Evolutionary conservation across 1,284 basidiomycete genomes (phyloP), one percentile per base, ranked within the genome.

Genomic region (Schizophyllum commune): DNA sequence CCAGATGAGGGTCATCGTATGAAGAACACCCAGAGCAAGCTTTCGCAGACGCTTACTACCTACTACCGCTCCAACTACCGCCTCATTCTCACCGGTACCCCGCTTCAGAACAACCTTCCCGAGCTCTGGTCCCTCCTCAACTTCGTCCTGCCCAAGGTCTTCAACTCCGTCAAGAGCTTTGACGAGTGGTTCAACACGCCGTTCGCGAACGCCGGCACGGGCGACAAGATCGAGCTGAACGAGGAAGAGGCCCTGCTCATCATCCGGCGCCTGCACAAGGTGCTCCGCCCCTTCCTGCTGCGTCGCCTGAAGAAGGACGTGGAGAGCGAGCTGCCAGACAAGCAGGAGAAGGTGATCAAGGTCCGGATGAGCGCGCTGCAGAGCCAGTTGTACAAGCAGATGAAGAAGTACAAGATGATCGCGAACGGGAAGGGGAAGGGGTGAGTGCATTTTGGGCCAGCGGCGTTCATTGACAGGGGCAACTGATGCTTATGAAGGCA

Each of bases 181-280:
- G 97, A 99, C 71, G 97, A 99, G 73, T 99, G 97, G 97, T 99
- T 99, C 83, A 99, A 99, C 77, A 98, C 96, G 1, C 97, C 97
- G 0, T 99, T 99, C 68, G 96, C 97, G 65, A 98, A 96, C 75
- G 95, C 96, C 17, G 96, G 97, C 39, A 89, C 91, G 0, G 89
- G 90, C 20, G 96, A 99, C 76, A 97, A 96, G 83, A 98, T 99
- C 73, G 95, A 98, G 81, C 77, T 99, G 79, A 98, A 97, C 77
- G 97, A 99, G 91, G 97, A 99, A 91, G 97, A 99, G 80, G 92
- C 94, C 2, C 81, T 99, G 59, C 89, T 99, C 61, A 95, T 99
- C 70, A 97, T 99, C 73, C 90, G 96, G 67, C 96, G 97, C 74
- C 77, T 99, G 71, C 97, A 99, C 74, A 99, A 99, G 79, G 96